A percentile compares a stretch with the other conserved stretches of the same genome.
Evolutionary conservation across 805 yeast genomes (phyloP).

Genomic region (Metschnikowia cubensis): DNA sequence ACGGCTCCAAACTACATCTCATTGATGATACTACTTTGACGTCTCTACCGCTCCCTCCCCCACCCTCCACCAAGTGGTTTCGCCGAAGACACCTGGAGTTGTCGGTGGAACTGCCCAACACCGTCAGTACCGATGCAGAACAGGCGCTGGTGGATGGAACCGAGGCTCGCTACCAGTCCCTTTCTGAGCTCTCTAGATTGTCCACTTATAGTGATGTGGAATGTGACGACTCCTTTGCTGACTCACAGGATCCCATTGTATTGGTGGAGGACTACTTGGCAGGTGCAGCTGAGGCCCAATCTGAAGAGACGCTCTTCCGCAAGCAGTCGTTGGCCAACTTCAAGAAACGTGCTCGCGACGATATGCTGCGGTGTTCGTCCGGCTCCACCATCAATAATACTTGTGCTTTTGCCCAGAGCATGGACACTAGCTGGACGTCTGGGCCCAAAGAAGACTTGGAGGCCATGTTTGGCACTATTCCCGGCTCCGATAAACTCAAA

Average conservation of each 20-base stretch:
- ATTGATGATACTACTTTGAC: constrained; percentile 47
- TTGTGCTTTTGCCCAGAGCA: not conserved
- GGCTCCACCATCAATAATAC: not conserved
- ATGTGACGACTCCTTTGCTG: constrained; percentile 19
- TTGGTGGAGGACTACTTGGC: constrained; percentile 54
- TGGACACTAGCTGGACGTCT: not conserved
- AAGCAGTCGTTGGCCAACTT: constrained; percentile 38
- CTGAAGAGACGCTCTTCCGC: constrained; percentile 18
- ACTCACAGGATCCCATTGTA: constrained; percentile 39
- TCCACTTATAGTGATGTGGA: constrained; percentile 4
- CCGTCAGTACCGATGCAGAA: not conserved
- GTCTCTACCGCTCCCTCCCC: constrained; percentile 52
- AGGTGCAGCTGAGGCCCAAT: constrained; percentile 11
- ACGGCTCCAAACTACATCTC: constrained; percentile 41
- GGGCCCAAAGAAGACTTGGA: constrained; percentile 26
- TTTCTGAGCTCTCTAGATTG: not conserved
- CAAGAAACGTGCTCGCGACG: constrained; percentile 22
- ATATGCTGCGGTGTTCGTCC: constrained; percentile 3
- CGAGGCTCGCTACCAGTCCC: not conserved
- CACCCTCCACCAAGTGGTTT: constrained; percentile 23
- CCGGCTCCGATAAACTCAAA: constrained; percentile 37
- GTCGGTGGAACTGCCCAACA: not conserved
- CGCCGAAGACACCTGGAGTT: constrained; percentile 8
- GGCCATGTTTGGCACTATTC: constrained; percentile 36
- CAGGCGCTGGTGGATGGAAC: not conserved